Base-by-base conservation (phyloP, 495 filamentous ascomycete species). In the Talaromyces thailandensis region DNA sequence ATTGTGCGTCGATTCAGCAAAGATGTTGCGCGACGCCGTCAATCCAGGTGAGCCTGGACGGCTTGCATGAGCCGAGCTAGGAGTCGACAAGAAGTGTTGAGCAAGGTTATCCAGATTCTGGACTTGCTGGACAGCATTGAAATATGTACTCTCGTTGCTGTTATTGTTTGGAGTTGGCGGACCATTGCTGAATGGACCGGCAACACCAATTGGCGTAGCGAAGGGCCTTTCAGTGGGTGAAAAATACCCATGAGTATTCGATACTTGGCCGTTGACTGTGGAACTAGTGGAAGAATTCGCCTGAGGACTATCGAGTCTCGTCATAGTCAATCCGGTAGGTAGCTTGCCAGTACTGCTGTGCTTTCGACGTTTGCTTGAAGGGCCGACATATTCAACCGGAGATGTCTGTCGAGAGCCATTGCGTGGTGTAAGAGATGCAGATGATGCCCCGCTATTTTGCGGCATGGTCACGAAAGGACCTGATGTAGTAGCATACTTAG, bases 271-370 rank as follows among this genome's bases (percentile, higher is more conserved):
- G 35, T 67, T 48, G 29, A 59, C 56, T 32, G 71, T 35, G 64
- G 74, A 73, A 16, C 45, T 52, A 28, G 55, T 58, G 64, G 74
- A 73, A 58, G 53, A 23, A 9, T 28, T 48, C 56, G 77, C 67
- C 52, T 83, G 79, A 35, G 74, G 69, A 8, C 77, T 82, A 64
- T 91, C 87, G 16, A 92, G 74, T 61, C 81, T 85, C 0, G 92
- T 96, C 92, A 95, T 96, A 14, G 84, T 82, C 67, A 96, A 70
- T 48, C 83, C 85, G 6, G 76, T 83, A 1, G 89, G 86, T n/a
- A 94, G 70, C 72, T 88, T 88, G 50, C 74, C 70, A 18, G 82
- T 83, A 32, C 79, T 78, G 74, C 86, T 91, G 37, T 87, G 81
- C 69, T 92, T 93, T 62, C 91, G 83, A 67, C 88, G 88, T 75